These are phyloP conservation scores for Puccinia horiana DNA, from an alignment of 1,284 basidiomycete species.

Conservation along the genomic window DNA sequence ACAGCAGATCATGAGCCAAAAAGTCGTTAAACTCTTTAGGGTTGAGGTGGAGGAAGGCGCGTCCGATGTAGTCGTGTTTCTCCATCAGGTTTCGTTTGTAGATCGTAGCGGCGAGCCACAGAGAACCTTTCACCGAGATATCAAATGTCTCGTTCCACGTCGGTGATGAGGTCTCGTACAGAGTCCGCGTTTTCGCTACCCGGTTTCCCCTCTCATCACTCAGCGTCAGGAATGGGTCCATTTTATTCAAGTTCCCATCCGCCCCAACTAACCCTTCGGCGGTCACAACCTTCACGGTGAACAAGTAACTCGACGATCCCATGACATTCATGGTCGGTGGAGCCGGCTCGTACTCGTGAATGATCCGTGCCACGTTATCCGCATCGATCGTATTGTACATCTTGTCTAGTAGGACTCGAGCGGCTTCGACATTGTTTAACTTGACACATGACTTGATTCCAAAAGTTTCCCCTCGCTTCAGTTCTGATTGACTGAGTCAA, in stretches of 20 bases:
- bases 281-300: conserved; percentile 88
- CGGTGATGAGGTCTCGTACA: conserved; percentile 85
- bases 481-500: background rate
- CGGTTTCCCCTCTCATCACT: conserved; percentile 88
- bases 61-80: conserved; percentile 74
- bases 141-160: conserved; percentile 98
- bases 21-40: conserved; percentile 85
- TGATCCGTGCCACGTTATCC: conserved; percentile 76
- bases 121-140: conserved; percentile 73
- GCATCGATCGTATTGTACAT: conserved; percentile 90
- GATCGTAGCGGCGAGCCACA: conserved; percentile 96
- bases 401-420: conserved; percentile 83
- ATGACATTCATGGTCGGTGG: conserved; percentile 54
- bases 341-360: conserved; percentile 62
- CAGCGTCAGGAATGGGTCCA: conserved; percentile 91
- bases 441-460: conserved; percentile 80
- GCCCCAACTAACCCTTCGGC: conserved; percentile 77
- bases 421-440: conserved; percentile 94
- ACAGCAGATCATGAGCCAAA: conserved; percentile 85
- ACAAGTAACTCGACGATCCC: conserved; percentile 70
- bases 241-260: conserved; percentile 70
- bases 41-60: conserved; percentile 89
- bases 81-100: conserved; percentile 79
- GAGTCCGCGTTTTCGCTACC: conserved; percentile 90
- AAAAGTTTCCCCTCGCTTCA: background rate